A percentile compares a stretch with the other conserved stretches of the same genome.
Conservation (phyloP, 768 basidiomycete genomes). For the Flagelloscypha sp. region DNA sequence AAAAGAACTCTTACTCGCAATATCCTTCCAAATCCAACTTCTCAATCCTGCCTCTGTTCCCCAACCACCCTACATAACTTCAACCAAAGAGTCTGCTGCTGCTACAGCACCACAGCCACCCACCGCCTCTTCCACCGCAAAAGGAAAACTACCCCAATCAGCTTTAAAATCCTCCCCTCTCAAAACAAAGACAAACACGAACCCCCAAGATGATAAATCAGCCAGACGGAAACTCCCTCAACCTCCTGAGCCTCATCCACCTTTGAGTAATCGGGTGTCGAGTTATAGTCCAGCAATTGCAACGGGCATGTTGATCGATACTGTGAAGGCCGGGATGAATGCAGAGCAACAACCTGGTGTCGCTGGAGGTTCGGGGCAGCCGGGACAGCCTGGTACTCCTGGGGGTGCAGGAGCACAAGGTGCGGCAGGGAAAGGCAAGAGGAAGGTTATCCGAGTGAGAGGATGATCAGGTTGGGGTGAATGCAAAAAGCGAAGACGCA, state of each 20-base stretch:
- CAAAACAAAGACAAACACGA: constrained; percentile 47
- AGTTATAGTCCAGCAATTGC: constrained; percentile 74
- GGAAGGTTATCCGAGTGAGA: constrained; percentile 72
- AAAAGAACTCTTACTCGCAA: constrained; percentile 69
- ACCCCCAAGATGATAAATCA: no score
- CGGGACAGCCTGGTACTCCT: constrained; percentile 30
- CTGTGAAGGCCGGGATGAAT: constrained; percentile 81
- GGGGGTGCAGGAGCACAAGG: constrained; percentile 17
- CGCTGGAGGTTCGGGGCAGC: constrained; percentile 22
- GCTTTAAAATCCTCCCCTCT: constrained; percentile 3
- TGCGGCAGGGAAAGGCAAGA: constrained; percentile 52
- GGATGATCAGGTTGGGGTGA: no score
- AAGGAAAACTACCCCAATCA: constrained; percentile 21
- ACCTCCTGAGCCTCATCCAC: constrained; percentile 71
- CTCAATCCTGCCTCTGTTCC: constrained; percentile 66
- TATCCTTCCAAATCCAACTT: constrained; percentile 65
- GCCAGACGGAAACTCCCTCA: constrained; percentile 48
- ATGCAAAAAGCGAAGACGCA: no score
- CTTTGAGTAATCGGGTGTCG: constrained; percentile 66
- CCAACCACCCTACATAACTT: constrained; percentile 48
- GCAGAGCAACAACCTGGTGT: constrained; percentile 47
- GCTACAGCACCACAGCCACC: constrained; percentile 20
- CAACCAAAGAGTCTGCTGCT: constrained; percentile 19
- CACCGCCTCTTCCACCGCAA: constrained; percentile 22
- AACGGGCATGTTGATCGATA: constrained; percentile 71